phyloP scores from a whole-genome alignment of 257 asterid species.

The Salvia miltiorrhiza region DNA sequence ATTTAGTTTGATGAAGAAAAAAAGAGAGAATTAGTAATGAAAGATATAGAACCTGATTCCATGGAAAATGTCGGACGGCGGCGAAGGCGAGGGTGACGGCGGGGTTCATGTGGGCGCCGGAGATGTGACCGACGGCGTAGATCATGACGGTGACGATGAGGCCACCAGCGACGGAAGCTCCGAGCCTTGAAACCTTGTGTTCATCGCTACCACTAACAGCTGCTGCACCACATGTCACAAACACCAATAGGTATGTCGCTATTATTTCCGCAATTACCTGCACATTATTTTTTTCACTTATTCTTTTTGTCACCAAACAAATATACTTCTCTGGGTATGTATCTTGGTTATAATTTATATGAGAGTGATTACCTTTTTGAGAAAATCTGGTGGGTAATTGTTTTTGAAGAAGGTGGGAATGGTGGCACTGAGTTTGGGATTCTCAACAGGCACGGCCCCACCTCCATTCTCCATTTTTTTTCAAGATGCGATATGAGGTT shows the following conservation, averaged over 20 bases:
- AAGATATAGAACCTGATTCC: constrained; percentile 56
- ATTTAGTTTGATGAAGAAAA: no score
- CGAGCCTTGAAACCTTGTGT: constrained; percentile 56
- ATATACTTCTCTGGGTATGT: no score
- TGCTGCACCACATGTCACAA: constrained; percentile 80
- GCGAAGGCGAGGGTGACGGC: constrained; percentile 88
- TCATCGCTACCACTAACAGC: constrained; percentile 57
- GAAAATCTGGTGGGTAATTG: constrained; percentile 40
- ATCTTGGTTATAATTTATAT: no score
- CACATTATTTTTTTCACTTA: not conserved
- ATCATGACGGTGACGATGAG: constrained; percentile 88
- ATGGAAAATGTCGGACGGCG: constrained; percentile 69
- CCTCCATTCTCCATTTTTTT: constrained; percentile 33
- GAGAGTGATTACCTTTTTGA: constrained; percentile 38
- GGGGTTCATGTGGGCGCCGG: constrained; percentile 95
- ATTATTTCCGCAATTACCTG: constrained; percentile 70
- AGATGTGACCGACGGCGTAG: constrained; percentile 88
- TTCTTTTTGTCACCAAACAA: no score
- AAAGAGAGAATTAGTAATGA: no score
- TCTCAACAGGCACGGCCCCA: constrained; percentile 13
- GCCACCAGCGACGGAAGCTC: constrained; percentile 82
- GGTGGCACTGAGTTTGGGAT: not conserved
- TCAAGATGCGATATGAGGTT: not conserved
- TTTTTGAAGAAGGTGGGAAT: constrained; percentile 22
- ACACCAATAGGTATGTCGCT: constrained; percentile 69